A percentile compares a stretch with the other conserved stretches of the same genome.
These are phyloP conservation scores for Suhomyces vadensis DNA, from an alignment of 805 yeast genomes.

Conservation along the genomic window DNA sequence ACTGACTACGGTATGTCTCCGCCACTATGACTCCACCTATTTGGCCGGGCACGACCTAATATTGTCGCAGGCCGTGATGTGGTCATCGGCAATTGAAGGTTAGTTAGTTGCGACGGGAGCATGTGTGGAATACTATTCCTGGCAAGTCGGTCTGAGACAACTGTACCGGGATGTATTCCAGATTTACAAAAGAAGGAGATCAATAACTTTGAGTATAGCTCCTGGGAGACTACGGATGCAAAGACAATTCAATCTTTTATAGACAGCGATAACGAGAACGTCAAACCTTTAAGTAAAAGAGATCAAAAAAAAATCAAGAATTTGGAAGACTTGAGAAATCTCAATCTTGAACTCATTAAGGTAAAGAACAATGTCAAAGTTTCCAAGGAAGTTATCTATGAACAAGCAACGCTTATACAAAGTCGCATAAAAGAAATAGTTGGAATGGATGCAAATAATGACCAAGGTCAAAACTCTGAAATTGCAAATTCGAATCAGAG, in stretches of 20 bases:
- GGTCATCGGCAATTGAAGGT: no score
- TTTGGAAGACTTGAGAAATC: conserved; percentile 26
- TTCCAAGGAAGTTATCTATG: conserved; percentile 14
- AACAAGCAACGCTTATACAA: conserved; percentile 12
- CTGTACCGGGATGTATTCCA: background rate
- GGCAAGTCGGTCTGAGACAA: background rate
- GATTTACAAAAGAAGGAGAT: background rate
- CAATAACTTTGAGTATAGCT: background rate
- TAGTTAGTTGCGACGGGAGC: no score
- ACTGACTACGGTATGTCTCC: no score
- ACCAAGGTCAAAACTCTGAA: no score
- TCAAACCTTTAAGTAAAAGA: conserved; percentile 12
- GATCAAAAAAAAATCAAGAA: conserved; percentile 32
- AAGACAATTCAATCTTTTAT: conserved; percentile 12
- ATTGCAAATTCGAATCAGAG: background rate
- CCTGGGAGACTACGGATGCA: conserved; percentile 16
- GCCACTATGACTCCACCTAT: background rate
- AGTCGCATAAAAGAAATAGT: conserved; percentile 15
- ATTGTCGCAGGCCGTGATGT: no score
- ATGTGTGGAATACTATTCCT: conserved; percentile 2
- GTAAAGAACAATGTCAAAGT: conserved; percentile 32
- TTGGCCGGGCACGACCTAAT: background rate
- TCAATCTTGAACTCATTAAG: conserved; percentile 24
- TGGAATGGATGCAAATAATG: background rate
- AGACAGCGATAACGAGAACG: conserved; percentile 7